A percentile compares a stretch with the other conserved stretches of the same genome.
Evolutionary conservation across 805 yeast genomes (phyloP).

Genomic region (Barnettozyma sucrosica): DNA sequence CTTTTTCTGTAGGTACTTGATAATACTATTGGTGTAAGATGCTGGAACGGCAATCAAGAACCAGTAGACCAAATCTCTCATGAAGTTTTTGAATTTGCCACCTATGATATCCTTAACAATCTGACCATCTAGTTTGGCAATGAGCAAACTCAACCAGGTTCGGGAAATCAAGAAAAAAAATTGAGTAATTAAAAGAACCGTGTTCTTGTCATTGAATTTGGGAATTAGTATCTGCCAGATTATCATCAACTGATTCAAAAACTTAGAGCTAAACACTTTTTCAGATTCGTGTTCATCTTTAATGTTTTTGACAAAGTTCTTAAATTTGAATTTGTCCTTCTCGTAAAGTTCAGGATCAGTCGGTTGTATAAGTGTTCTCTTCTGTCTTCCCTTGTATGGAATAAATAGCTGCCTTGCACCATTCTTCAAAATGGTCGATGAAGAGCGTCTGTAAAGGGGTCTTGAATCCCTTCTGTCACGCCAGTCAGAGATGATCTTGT

Average conservation of each 20-base stretch:
- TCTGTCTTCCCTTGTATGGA: slow-evolving; percentile 25
- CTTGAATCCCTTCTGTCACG: slow-evolving; percentile 25
- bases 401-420: slow-evolving; percentile 28
- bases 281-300: slow-evolving; percentile 19
- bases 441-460: slow-evolving; percentile 25
- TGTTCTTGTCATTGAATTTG: slow-evolving; percentile 56
- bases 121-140: slow-evolving; percentile 88
- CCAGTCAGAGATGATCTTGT: slow-evolving; percentile 24
- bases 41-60: slow-evolving; percentile 89
- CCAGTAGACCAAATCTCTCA: slow-evolving; percentile 80
- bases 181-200: slow-evolving; percentile 61
- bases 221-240: slow-evolving; percentile 85
- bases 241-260: slow-evolving; percentile 65
- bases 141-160: slow-evolving; percentile 80
- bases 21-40: slow-evolving; percentile 85
- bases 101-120: slow-evolving; percentile 85
- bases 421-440: slow-evolving; percentile 25
- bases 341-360: slow-evolving; percentile 26
- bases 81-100: slow-evolving; percentile 67
- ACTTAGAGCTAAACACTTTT: slow-evolving; percentile 47
- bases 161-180: slow-evolving; percentile 69
- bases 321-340: slow-evolving; percentile 24
- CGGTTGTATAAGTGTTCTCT: slow-evolving; percentile 24
- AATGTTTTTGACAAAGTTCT: slow-evolving; percentile 24
- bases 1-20: slow-evolving; percentile 70